Conservation (phyloP, 805 yeast species). For the Lipomyces yamanashiensis region DNA sequence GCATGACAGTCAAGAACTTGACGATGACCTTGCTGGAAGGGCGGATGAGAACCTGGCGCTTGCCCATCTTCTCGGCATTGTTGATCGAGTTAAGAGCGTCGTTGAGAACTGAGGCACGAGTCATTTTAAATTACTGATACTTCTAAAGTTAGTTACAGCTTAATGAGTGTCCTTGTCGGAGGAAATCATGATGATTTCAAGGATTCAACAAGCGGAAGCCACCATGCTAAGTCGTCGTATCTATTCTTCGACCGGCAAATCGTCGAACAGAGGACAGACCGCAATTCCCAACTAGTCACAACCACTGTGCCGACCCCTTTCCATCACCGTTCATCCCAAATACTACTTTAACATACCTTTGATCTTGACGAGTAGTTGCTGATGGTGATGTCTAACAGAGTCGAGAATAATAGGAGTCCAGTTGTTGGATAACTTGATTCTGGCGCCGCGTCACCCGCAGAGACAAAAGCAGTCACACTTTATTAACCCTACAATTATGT, state of each 20-base stretch:
- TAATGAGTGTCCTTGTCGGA: slow-evolving; percentile 31
- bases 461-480: slow-evolving; percentile 14
- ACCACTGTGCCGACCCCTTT: background rate
- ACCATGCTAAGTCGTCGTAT: slow-evolving; percentile 13
- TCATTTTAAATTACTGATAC: slow-evolving; percentile 58
- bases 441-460: background rate
- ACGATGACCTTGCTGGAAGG: slow-evolving; percentile 98
- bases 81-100: slow-evolving; percentile 97
- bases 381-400: slow-evolving; percentile 3
- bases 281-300: background rate
- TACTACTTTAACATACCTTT: slow-evolving; percentile 5
- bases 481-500: background rate
- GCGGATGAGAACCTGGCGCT: slow-evolving; percentile 97
- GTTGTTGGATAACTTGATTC: background rate
- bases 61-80: slow-evolving; percentile 99
- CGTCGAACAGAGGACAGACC: slow-evolving; percentile 19
- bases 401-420: background rate
- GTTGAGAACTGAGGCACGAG: slow-evolving; percentile 97
- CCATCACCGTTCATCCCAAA: slow-evolving; percentile 1
- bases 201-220: slow-evolving; percentile 31
- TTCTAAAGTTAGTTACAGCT: slow-evolving; percentile 14
- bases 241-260: background rate
- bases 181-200: slow-evolving; percentile 17
- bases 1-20: slow-evolving; percentile 96
- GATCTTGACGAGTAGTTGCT: slow-evolving; percentile 13